Evolutionary conservation across 306 rosid genomes (phyloP).

Genomic region (Cicer bijugum): DNA sequence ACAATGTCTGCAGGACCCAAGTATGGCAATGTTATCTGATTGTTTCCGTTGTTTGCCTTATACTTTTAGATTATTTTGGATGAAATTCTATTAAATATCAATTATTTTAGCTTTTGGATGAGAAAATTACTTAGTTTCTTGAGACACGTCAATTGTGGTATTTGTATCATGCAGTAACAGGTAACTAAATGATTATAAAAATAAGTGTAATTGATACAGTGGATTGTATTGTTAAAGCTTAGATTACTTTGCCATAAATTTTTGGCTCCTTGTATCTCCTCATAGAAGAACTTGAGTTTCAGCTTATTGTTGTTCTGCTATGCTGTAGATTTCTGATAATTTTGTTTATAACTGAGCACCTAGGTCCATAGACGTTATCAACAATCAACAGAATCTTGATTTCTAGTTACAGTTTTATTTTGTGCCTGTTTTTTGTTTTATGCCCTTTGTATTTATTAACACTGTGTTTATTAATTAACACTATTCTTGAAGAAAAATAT

Average conservation of each 20-base stretch:
- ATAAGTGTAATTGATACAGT: slow-evolving; percentile 21
- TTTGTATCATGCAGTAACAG: slow-evolving; percentile 14
- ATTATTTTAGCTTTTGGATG: slow-evolving; percentile 36
- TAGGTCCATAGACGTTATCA: slow-evolving; percentile 28
- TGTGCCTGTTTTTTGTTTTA: slow-evolving; percentile 5
- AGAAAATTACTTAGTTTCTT: slow-evolving; percentile 29
- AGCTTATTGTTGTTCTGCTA: slow-evolving; percentile 15
- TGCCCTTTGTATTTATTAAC: neutral
- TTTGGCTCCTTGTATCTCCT: slow-evolving; percentile 30
- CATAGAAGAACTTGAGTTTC: neutral
- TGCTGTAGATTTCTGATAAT: slow-evolving; percentile 10
- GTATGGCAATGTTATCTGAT: slow-evolving; percentile 56
- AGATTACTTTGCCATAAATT: slow-evolving; percentile 20
- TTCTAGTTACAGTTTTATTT: slow-evolving; percentile 3
- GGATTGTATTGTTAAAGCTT: slow-evolving; percentile 27
- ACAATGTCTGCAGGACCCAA: slow-evolving; percentile 99
- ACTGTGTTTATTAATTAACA: neutral
- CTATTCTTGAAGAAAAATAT: slow-evolving; percentile 7
- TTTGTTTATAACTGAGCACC: slow-evolving; percentile 7
- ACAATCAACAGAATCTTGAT: neutral
- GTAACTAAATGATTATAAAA: slow-evolving; percentile 3
- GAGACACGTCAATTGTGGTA: slow-evolving; percentile 11
- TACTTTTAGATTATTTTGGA: slow-evolving; percentile 25
- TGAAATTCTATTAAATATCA: slow-evolving; percentile 36
- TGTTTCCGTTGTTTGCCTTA: slow-evolving; percentile 31